Base-by-base conservation (phyloP, 106 monocot species). In the Apostasia shenzhenica region DNA sequence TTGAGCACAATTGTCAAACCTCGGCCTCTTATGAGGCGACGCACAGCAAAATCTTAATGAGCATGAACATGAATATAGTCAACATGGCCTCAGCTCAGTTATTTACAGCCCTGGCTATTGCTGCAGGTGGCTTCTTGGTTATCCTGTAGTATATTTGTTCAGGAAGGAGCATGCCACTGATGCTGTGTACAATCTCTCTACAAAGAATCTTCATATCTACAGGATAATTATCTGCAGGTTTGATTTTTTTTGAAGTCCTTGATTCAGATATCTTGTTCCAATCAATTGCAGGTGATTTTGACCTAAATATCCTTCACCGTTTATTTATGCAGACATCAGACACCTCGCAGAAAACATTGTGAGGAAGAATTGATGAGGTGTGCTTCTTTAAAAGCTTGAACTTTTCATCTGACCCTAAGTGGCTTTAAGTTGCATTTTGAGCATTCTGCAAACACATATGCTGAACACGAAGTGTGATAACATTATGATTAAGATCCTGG, bases 51-150 rank as follows among this genome's bases (percentile, higher is more conserved):
- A 26, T 26, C 26, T 26, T 26, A 26, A 26, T 26, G 26, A 26
- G 26, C 26, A 26, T 26, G 26, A 26, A 26, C 26, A 26, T 26
- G 26, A 26, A 26, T 26, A 26, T 26, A 26, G 26, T 26, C 26
- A 26, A 26, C 26, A 26, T 26, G 26, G 26, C 26, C 26, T 26
- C 26, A 26, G 26, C 26, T 50, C 50, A 50, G 4, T 50, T 50
- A 65, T 48, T 48, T 48, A 14, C 26, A 65, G 11, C 3, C 54
- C 1, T 14, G 71, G 42, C 41, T 6, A 55, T 66, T 70, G 6
- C 55, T 81, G 76, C 79, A 99, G 97, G 75, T 99, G 97, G 97
- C 92, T 99, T 87, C 88, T 93, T 62, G 97, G 92, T 67, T 92
- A 92, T 81, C 97, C 97, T 40, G 83, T 85, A 45, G 81, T 90